phyloP scores from a whole-genome alignment of 352 stramenopile species.

The Pythium biforme region DNA sequence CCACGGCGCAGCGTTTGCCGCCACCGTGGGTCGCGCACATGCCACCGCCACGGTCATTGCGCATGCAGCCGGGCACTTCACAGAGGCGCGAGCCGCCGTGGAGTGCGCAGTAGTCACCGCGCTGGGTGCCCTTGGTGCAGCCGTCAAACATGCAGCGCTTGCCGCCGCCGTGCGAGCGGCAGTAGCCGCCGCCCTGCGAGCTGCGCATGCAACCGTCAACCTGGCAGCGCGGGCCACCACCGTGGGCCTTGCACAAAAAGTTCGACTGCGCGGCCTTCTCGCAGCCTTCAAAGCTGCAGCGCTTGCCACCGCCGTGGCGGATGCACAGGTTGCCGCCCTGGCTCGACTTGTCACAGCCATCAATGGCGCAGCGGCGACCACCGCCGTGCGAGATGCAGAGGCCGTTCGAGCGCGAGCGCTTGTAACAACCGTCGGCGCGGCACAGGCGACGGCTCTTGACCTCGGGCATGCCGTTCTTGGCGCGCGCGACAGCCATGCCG shows the following conservation, averaged over 20 bases:
- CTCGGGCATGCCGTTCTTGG: slow-evolving; percentile 30
- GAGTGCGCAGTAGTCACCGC: slow-evolving; percentile 81
- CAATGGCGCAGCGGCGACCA: slow-evolving; percentile 69
- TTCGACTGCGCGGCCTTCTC: slow-evolving; percentile 83
- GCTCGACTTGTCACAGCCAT: slow-evolving; percentile 79
- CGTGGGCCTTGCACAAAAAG: slow-evolving; percentile 86
- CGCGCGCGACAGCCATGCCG: slow-evolving; percentile 2
- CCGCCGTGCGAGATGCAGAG: slow-evolving; percentile 86
- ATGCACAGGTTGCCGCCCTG: slow-evolving; percentile 85
- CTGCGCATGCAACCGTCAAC: slow-evolving; percentile 60
- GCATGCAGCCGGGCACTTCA: slow-evolving; percentile 76
- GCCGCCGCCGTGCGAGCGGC: slow-evolving; percentile 82
- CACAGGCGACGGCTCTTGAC: slow-evolving; percentile 72
- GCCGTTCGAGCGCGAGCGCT: slow-evolving; percentile 83
- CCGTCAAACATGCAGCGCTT: slow-evolving; percentile 84
- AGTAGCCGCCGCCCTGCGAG: slow-evolving; percentile 79
- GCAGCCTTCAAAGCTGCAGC: slow-evolving; percentile 74
- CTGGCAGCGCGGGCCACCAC: slow-evolving; percentile 79
- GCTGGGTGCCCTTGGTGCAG: slow-evolving; percentile 87
- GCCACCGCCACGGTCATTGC: slow-evolving; percentile 83
- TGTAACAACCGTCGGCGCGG: slow-evolving; percentile 75
- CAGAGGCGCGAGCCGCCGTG: slow-evolving; percentile 85
- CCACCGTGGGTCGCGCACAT: slow-evolving; percentile 76
- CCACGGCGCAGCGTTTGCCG: slow-evolving; percentile 74
- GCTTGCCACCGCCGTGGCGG: slow-evolving; percentile 81